Evolutionary conservation across 495 filamentous ascomycete species (phyloP).

Genomic region (Penicillium bovifimosum): DNA sequence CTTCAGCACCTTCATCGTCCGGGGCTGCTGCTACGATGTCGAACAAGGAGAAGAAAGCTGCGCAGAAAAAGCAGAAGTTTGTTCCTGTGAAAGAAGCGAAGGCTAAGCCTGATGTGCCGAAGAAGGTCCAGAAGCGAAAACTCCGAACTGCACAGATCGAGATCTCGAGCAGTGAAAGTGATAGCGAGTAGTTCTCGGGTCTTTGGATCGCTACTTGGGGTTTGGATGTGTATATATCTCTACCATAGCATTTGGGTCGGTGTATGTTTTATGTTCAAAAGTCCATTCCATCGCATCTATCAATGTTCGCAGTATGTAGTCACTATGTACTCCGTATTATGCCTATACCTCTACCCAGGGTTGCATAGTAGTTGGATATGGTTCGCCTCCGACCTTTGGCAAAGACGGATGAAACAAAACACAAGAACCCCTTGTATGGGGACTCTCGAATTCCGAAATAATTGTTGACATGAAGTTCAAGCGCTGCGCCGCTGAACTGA

Average conservation of each 20-base stretch:
- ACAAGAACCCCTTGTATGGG: too few species aligned
- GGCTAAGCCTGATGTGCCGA: constrained; percentile 13
- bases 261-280: constrained; percentile 11
- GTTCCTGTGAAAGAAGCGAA: neutral
- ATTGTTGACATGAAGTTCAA: neutral
- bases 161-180: constrained; percentile 28
- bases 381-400: neutral
- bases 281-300: neutral
- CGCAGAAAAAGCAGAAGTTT: constrained; percentile 9
- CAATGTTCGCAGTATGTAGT: neutral
- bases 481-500: neutral
- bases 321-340: too few species aligned
- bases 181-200: constrained; percentile 19
- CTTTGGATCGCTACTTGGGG: constrained; percentile 1
- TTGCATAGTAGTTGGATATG: neutral
- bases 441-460: neutral
- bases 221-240: constrained; percentile 16
- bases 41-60: constrained; percentile 1
- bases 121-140: constrained; percentile 29
- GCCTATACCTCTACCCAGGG: too few species aligned
- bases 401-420: neutral
- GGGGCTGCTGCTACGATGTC: neutral
- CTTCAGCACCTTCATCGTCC: neutral
- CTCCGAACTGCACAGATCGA: constrained; percentile 23
- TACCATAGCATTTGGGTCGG: constrained; percentile 12